Evolutionary conservation across 169 alveolate genomes (phyloP).

Genomic region (Eimeria mitis): DNA sequence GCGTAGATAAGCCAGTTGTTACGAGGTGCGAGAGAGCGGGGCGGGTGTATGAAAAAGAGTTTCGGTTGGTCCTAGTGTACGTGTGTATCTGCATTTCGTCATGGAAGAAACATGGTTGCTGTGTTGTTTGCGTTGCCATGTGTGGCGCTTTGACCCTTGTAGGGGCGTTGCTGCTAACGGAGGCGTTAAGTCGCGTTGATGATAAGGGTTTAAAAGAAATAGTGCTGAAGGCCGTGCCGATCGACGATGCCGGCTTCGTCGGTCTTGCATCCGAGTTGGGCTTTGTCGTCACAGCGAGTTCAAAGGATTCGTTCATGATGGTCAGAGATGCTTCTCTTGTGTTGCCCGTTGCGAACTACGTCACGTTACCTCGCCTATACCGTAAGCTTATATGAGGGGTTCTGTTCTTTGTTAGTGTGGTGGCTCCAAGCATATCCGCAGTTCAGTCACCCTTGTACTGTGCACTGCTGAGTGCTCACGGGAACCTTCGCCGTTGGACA

Average conservation of each 20-base stretch:
- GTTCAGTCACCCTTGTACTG: background rate
- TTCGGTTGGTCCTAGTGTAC: background rate
- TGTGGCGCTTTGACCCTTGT: background rate
- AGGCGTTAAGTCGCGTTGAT: background rate
- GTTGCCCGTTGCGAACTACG: background rate
- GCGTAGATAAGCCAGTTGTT: background rate
- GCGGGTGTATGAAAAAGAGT: background rate
- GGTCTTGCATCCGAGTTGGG: conserved; percentile 47
- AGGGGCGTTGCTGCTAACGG: conserved; percentile 11
- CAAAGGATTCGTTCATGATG: background rate
- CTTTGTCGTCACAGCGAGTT: background rate
- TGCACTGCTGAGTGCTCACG: background rate
- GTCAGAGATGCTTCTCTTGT: background rate
- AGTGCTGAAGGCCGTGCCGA: background rate
- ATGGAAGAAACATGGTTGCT: background rate
- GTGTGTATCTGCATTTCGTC: background rate
- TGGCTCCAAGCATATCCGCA: background rate
- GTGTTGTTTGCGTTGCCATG: background rate
- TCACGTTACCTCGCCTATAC: background rate
- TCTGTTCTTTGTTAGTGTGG: background rate
- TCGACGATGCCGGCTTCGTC: conserved; percentile 10
- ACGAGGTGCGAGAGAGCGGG: background rate
- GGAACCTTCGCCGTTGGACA: background rate
- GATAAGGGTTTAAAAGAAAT: background rate
- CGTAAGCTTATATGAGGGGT: background rate